Conservation (phyloP, 192 early-diverging fungal species). For the Backusella liffmaniae region DNA sequence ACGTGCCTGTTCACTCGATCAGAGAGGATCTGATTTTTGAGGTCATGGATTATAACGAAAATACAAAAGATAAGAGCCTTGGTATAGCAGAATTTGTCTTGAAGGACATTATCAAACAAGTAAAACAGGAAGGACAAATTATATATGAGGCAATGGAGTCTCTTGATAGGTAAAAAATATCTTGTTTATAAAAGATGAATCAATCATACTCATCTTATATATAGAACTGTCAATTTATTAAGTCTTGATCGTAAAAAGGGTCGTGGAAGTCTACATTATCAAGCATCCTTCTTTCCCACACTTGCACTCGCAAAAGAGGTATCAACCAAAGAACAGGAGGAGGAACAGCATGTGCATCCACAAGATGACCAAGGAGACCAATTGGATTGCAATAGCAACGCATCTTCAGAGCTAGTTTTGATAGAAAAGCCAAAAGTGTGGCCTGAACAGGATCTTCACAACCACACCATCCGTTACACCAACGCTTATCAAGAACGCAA, state of each 20-base stretch:
- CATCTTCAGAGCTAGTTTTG: background rate
- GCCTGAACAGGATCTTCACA: slow-evolving; percentile 32
- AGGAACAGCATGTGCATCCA: background rate
- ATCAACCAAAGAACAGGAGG: background rate
- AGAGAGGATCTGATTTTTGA: slow-evolving; percentile 76
- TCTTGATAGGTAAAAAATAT: slow-evolving; percentile 26
- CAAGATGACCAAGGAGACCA: background rate
- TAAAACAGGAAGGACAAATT: slow-evolving; percentile 21
- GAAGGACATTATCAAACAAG: slow-evolving; percentile 56
- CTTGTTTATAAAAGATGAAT: background rate
- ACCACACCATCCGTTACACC: slow-evolving; percentile 27
- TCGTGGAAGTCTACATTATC: slow-evolving; percentile 40
- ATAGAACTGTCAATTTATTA: slow-evolving; percentile 29
- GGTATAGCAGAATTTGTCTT: slow-evolving; percentile 66
- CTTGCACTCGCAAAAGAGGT: slow-evolving; percentile 22
- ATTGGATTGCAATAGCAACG: slow-evolving; percentile 4
- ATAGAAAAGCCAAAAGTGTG: background rate
- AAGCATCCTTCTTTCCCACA: slow-evolving; percentile 37
- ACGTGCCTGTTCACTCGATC: slow-evolving; percentile 74
- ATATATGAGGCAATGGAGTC: slow-evolving; percentile 29
- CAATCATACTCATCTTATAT: background rate
- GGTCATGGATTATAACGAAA: slow-evolving; percentile 85
- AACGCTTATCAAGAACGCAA: slow-evolving; percentile 13
- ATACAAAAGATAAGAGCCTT: slow-evolving; percentile 80
- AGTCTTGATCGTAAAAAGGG: slow-evolving; percentile 23